Base-by-base conservation (phyloP, 371 early-diverging fungal genomes). In the Mucor lusitanicus region DNA sequence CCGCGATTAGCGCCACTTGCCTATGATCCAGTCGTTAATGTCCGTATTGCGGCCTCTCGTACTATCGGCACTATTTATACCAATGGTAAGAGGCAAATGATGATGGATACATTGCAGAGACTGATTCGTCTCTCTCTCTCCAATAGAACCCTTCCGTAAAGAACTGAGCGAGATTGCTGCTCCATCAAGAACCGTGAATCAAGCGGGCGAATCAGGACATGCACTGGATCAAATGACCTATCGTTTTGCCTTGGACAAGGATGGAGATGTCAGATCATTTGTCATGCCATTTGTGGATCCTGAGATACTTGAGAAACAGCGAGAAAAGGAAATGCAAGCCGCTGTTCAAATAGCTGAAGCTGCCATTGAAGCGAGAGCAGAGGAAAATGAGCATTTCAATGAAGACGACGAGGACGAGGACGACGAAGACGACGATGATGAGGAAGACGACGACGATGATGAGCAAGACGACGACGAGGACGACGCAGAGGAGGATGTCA, bases 1-100 rank as follows among this genome's bases (percentile, higher is more conserved):
- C 76, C 78, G 19, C 61, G 74, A 8, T 60, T 80, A 12, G 72
- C 71, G 9, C 72, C 74, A 25, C 64, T 80, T 2, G 81, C 72
- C 3, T 50, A 68, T 59, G 81, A 80, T 56, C 69, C 71, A 2
- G 74, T 80, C 0, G 73, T 77, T 1, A 77, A 80, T 74, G 81
- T 80, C 13, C 78, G 81, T 11, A 77, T 77, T 61, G 77, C 76
- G 27, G 73, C 72, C 5, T 70, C 80, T 12, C 68, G 72, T 27
- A 69, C 72, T 1, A 66, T 79, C 32, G 57, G 68, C 53, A 65
- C 68, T 3, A 59, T 77, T 17, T 77, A 69, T 63, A 70, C 64
- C 11, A 74, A 72, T 53, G 78, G 77, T 74, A 71, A 42, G 46
- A 17, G 25, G 6, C 33, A 4, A 32, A 19, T n/a, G 3, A 7